Evolutionary conservation across 768 basidiomycete genomes (phyloP).

Genomic region (Phaffia tasmanica): DNA sequence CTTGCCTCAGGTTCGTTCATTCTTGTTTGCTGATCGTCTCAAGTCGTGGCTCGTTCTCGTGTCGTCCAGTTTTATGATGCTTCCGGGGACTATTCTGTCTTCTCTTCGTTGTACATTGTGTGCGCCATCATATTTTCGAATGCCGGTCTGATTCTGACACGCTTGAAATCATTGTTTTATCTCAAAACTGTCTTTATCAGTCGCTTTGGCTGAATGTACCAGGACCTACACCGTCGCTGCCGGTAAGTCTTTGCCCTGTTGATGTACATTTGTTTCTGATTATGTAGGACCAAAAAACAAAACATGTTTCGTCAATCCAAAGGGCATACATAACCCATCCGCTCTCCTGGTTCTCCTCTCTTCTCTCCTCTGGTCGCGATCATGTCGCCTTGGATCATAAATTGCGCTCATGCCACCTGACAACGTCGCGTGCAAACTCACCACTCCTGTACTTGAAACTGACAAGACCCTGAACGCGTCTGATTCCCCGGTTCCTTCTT

Average conservation of each 20-base stretch:
- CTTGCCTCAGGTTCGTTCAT: neutral
- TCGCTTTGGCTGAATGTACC: constrained; percentile 17
- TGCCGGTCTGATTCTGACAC: neutral
- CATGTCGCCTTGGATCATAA: too few species aligned
- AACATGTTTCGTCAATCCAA: too few species aligned
- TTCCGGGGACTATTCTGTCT: neutral
- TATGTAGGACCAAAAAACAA: too few species aligned
- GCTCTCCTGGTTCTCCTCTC: too few species aligned
- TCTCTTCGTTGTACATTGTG: neutral
- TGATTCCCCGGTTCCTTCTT: too few species aligned
- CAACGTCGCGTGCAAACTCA: too few species aligned
- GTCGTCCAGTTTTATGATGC: neutral
- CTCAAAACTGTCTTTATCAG: neutral
- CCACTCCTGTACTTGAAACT: too few species aligned
- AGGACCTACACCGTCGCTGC: constrained; percentile 25
- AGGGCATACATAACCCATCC: too few species aligned
- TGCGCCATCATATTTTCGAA: neutral
- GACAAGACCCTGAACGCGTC: too few species aligned
- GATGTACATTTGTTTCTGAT: too few species aligned
- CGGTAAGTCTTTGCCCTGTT: neutral
- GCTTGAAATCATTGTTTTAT: neutral
- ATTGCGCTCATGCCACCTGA: too few species aligned
- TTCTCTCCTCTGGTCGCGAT: too few species aligned
- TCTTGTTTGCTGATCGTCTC: neutral
- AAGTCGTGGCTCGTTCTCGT: neutral